Base-by-base conservation (phyloP, 108 stramenopile species). In the Pseudonitzschia multiseries region DNA sequence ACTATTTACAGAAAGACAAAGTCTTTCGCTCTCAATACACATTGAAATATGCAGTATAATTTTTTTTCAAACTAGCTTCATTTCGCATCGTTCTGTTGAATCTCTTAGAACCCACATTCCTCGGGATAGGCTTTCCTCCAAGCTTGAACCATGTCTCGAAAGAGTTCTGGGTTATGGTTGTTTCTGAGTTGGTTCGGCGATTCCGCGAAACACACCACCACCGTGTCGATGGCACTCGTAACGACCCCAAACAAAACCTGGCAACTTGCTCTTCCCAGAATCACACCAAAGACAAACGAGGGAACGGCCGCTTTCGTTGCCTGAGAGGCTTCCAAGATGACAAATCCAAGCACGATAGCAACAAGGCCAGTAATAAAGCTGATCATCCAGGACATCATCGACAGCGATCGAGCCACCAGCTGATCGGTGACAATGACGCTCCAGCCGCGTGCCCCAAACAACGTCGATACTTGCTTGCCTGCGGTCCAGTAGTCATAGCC, bases 141-240 rank as follows among this genome's bases (percentile, higher is more conserved):
- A 0, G 89, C 81, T 20, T 68, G 21, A 13, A 76, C 64, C 82
- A 96, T 79, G 20, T 86, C 71, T 12, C 76, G 68, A 52, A 72
- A 83, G 32, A 86, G 61, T 53, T 87, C 74, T 17, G 92, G 91
- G 43, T 65, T 42, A 28, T 93, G 84, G 79, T 84, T 87, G 20
- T 26, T 57, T 65, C 72, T 73, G 13, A 96, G 81, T 33, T 87
- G 86, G 40, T 51, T 70, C 0, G 93, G 90, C 18, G 85, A 82
- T 64, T 97, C 93, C 10, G 94, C 93, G 74, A 87, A 95, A 70
- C 91, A 93, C 4, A 97, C 96, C 57, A 93, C 84, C 5, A 91
- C 86, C 26, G 93, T 95, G 56, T 91, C 83, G 2, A 87, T 85
- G 8, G 93, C 91, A 36, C 85, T 80, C 31, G 83, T 78, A 14